Conservation (phyloP, 192 early-diverging fungal genomes). For the Backusella parvicylindrica region DNA sequence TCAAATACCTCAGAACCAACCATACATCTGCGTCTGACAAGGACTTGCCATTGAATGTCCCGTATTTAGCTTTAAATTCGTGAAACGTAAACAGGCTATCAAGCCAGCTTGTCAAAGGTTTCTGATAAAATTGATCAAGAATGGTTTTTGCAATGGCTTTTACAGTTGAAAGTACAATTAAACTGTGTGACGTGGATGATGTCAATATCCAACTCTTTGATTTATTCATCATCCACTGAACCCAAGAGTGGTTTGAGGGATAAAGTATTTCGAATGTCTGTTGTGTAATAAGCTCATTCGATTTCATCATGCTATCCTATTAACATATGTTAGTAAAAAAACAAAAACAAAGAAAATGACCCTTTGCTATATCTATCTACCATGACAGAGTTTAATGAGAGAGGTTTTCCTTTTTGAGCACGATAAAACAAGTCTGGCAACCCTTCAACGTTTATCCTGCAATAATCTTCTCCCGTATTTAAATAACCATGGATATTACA, state of each 20-base stretch:
- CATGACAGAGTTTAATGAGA: slow-evolving; percentile 10
- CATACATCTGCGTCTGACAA: slow-evolving; percentile 32
- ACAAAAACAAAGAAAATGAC: neutral
- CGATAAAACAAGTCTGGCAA: slow-evolving; percentile 12
- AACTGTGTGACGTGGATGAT: neutral
- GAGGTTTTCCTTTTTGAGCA: slow-evolving; percentile 13
- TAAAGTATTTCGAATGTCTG: neutral
- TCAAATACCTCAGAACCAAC: slow-evolving; percentile 30
- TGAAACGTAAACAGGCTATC: slow-evolving; percentile 16
- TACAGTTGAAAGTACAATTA: slow-evolving; percentile 15
- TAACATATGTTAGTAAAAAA: too few relatives aligned
- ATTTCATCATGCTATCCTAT: neutral
- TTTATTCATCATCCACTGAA: neutral
- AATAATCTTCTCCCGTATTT: neutral
- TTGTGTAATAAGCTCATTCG: neutral
- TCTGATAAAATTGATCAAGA: slow-evolving; percentile 7
- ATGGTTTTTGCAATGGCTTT: neutral
- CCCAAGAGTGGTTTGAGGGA: neutral
- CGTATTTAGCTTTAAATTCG: slow-evolving; percentile 10
- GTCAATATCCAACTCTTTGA: neutral
- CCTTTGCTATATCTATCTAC: slow-evolving; percentile 2
- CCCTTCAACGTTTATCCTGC: neutral
- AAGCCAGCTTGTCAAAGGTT: neutral
- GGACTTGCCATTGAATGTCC: neutral
- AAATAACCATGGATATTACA: slow-evolving; percentile 31